Evolutionary conservation across 495 filamentous ascomycete genomes (phyloP).

Genomic region (Trichoderma virens): DNA sequence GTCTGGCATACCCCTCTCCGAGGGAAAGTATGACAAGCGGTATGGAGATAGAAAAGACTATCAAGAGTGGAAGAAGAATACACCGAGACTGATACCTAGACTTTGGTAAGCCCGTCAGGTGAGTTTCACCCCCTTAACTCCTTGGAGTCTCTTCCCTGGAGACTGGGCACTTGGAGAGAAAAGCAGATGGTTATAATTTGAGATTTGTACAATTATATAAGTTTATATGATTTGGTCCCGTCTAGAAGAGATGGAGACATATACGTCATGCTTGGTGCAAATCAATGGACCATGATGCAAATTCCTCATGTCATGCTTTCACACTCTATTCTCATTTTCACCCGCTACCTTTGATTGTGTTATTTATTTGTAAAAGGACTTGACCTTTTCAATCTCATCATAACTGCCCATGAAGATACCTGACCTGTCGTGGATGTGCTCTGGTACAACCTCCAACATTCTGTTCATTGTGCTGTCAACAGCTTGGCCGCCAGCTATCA

Average conservation of each 20-base stretch:
- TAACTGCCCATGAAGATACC: conserved; percentile 95
- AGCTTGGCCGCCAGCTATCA: conserved; percentile 76
- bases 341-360: neutral
- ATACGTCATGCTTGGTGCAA: neutral
- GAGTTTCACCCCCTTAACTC: neutral
- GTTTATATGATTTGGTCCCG: neutral
- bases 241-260: neutral
- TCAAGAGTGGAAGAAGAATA: conserved; percentile 57
- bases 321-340: neutral
- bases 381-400: conserved; percentile 93
- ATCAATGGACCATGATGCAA: neutral
- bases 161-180: too few relatives aligned
- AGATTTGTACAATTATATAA: too few relatives aligned
- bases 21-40: conserved; percentile 57
- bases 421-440: conserved; percentile 90
- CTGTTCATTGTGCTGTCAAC: conserved; percentile 81
- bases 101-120: conserved; percentile 28
- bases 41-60: conserved; percentile 59
- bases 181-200: too few relatives aligned
- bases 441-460: conserved; percentile 82
- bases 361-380: conserved; percentile 47
- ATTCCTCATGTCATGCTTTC: neutral
- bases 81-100: conserved; percentile 59
- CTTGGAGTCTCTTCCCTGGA: too few relatives aligned
- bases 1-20: conserved; percentile 51